These are phyloP conservation scores for Paramyrothecium sp. DNA, from an alignment of 2,329 filamentous ascomycete genomes.

Conservation along the genomic window DNA sequence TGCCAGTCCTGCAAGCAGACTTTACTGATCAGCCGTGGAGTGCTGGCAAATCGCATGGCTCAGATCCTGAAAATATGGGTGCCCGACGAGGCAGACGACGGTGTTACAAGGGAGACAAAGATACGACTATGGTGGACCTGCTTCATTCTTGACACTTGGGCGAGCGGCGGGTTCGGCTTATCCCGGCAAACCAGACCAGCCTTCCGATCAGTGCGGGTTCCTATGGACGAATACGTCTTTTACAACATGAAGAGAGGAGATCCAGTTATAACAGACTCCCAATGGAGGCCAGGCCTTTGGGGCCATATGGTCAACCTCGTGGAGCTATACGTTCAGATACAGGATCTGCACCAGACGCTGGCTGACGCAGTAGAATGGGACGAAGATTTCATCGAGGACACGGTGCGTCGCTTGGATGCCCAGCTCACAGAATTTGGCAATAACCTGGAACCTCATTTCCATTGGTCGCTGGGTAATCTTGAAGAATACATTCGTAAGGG, in stretches of 20 bases:
- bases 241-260: constrained; percentile 20
- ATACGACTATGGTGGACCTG: constrained; percentile 30
- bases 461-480: constrained; percentile 24
- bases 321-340: constrained; percentile 28
- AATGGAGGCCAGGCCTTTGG: constrained; percentile 28
- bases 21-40: constrained; percentile 7
- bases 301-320: constrained; percentile 28
- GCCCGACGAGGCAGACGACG: constrained; percentile 15
- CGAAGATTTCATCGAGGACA: constrained; percentile 20
- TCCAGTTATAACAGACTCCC: constrained; percentile 7
- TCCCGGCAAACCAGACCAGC: constrained; percentile 22
- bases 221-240: constrained; percentile 27
- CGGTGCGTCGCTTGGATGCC: constrained; percentile 13
- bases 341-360: constrained; percentile 26
- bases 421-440: constrained; percentile 21
- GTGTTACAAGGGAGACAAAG: constrained; percentile 25
- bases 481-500: constrained; percentile 18
- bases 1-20: not conserved
- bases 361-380: constrained; percentile 26
- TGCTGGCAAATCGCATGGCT: constrained; percentile 29
- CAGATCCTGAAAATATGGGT: constrained; percentile 26
- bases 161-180: constrained; percentile 25
- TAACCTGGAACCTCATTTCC: constrained; percentile 13
- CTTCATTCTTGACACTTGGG: constrained; percentile 32
- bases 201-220: constrained; percentile 12